Evolutionary conservation across 208 protist genomes (phyloP), one percentile per base, ranked within the genome.

Genomic region (Crithidia fasciculata): DNA sequence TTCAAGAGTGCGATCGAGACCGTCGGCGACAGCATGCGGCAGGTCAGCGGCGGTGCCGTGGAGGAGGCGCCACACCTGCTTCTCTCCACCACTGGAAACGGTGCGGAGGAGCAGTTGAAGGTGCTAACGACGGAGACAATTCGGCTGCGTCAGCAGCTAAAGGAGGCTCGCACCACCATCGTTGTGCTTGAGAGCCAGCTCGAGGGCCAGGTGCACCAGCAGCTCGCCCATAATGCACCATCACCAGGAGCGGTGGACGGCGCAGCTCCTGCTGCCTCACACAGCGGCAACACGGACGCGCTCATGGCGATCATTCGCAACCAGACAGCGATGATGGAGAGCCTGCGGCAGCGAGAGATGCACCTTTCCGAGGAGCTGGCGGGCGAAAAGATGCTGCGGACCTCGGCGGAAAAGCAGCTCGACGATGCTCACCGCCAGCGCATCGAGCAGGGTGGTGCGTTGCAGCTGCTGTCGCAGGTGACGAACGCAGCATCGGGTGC

Each of bases 171-270:
- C 8, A 67, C 80, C 13, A 84, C 85, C 7, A 95, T 88, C 65
- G 84, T 95, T 60, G 68, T 89, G 18, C 76, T 96, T 18, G 92
- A 96, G 69, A 61, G 81, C 13, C 88, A 95, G 72, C 80, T 96
- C 37, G 82, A 80, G 52, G 82, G 88, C 47, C 81, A 84, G 45
- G 75, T 82, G 37, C 74, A 82, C 12, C 86, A 93, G 59, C 78
- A 76, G 44, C 72, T 83, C 7, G 50, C 61, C 12, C 41, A 39
- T 52, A 49, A 18, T 52, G 45, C 71, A 2, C 8, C 54, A 41
- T 13, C 61, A 18, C 41, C 19, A 3, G 45, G 45, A 28, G 53
- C 37, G 39, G 41, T 39, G 39, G 19, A 76, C 19, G 47, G 59
- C 9, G 15, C 43, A 40, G 40, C 55, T 8, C 37, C 45, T 36